Base-by-base conservation (phyloP, 129 eudicot genomes). In the Arctium minus region DNA sequence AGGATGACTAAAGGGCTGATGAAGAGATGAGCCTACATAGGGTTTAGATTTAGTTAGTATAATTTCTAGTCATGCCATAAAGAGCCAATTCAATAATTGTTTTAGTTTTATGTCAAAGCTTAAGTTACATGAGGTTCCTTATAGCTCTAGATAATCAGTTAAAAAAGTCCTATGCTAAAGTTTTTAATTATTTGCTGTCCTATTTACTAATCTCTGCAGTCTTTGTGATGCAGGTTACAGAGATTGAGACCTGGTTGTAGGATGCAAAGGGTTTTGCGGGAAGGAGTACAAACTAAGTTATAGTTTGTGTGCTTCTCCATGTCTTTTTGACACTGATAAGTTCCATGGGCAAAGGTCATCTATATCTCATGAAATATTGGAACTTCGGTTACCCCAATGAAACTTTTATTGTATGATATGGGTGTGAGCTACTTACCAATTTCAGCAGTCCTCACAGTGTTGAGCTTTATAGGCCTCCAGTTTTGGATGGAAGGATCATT, bases 381-480 rank as follows among this genome's bases (percentile, higher is more conserved):
- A 85, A 83, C 62, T 84, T 78, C 27, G 44, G 74, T 76, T 78
- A 46, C 79, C 70, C 87, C 73, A 40, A 79, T 79, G 84, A 78
- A 67, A 46, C 64, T 73, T 29, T 46, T 74, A 17, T 64, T 80
- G 82, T 73, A 86, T 78, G 80, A 90, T 70, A 95, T 95, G 98
- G 97, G 92, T 86, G 91, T 83, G 77, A 86, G 90, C 80, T 86
- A 86, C 81, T 84, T 92, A 77, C 79, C 88, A 8, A 77, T 92
- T 80, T 92, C 98, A 15, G 92, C 88, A 40, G 88, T 81, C 78
- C 87, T 85, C 79, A 95, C 98, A 5, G 86, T 81, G 74, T 78
- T 92, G 86, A 92, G 97, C 91, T 86, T 88, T 37, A 85, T 87
- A 8, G 89, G 94, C 75, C 94, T 95, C 82, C 94, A 86, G 36